Conservation (phyloP, 306 rosid species). For the Vachellia pachyceras region DNA sequence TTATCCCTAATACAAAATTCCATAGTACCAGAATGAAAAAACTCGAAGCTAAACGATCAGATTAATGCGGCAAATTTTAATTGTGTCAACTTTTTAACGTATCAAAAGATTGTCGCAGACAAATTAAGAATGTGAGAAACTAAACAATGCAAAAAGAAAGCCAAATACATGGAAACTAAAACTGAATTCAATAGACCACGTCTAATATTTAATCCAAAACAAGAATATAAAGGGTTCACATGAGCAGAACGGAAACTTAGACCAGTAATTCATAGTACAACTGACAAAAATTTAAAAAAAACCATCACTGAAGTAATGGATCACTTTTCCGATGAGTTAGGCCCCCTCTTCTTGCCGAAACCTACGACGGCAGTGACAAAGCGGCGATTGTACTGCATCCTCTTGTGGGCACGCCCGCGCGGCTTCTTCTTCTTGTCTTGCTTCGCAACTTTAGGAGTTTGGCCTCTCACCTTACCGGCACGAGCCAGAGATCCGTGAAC, state of each 20-base stretch:
- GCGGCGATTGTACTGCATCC: slow-evolving; percentile 27
- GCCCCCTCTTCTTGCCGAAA: slow-evolving; percentile 21
- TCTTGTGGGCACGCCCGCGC: slow-evolving; percentile 13
- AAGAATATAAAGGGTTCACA: not conserved
- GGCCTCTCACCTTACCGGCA: slow-evolving; percentile 29
- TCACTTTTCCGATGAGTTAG: slow-evolving; percentile 14
- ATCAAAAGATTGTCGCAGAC: not conserved
- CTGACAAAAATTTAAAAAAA: not conserved
- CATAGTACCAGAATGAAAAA: not conserved
- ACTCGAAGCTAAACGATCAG: not conserved
- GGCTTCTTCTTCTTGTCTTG: slow-evolving; percentile 30
- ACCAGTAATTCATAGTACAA: not conserved
- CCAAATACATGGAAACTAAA: not conserved
- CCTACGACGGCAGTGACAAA: slow-evolving; percentile 11
- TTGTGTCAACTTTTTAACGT: not conserved
- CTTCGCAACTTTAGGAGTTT: slow-evolving; percentile 15
- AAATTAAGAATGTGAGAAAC: not conserved
- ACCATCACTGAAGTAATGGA: not conserved
- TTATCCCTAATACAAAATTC: not conserved
- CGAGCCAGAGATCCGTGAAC: slow-evolving; percentile 29
- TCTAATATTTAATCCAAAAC: not conserved
- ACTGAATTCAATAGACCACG: not conserved
- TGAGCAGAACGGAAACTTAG: not conserved
- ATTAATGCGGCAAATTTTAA: not conserved
- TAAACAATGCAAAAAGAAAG: not conserved